These are phyloP conservation scores for Pseudogymnoascus sp. DNA, from an alignment of 2,329 filamentous ascomycete genomes.

Conservation along the genomic window DNA sequence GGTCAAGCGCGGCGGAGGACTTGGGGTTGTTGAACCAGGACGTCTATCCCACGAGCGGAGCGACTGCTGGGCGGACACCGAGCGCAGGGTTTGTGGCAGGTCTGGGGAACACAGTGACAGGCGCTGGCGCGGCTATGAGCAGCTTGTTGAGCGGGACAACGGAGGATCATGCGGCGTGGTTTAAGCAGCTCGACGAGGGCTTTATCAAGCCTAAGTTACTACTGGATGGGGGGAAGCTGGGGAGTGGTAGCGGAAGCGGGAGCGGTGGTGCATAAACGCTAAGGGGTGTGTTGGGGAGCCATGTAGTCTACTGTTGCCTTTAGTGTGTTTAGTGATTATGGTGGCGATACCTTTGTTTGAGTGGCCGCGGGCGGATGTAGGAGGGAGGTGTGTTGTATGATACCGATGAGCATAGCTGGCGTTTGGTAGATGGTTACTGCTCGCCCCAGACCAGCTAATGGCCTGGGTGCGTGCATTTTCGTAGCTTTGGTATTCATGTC, in stretches of 20 bases:
- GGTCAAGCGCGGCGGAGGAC: conserved; percentile 31
- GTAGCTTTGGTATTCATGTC: background rate
- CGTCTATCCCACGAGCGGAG: conserved; percentile 14
- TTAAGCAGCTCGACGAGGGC: conserved; percentile 88
- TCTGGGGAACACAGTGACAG: conserved; percentile 40
- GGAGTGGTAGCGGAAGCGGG: background rate
- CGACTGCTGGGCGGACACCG: conserved; percentile 32
- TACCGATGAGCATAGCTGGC: conserved; percentile 4
- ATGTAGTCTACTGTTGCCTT: background rate
- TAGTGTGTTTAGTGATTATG: background rate
- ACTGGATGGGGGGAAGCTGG: conserved; percentile 53
- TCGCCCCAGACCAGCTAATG: background rate
- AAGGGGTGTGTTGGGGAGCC: background rate
- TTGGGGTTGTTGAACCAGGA: background rate
- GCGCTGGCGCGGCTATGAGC: conserved; percentile 61
- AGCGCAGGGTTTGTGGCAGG: conserved; percentile 10
- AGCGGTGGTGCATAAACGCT: background rate
- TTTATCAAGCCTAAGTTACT: conserved; percentile 90
- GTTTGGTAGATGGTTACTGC: conserved; percentile 1
- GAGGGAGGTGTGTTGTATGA: background rate
- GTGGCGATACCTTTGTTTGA: background rate
- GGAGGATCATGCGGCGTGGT: conserved; percentile 83
- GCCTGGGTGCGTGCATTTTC: background rate
- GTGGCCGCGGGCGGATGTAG: background rate
- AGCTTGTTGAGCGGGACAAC: conserved; percentile 69